Percentiles rank a stretch among this genome's conserved stretches.
Evolutionary conservation across 495 filamentous ascomycete genomes (phyloP).

Genomic region (Astrothelium subdiscretum): DNA sequence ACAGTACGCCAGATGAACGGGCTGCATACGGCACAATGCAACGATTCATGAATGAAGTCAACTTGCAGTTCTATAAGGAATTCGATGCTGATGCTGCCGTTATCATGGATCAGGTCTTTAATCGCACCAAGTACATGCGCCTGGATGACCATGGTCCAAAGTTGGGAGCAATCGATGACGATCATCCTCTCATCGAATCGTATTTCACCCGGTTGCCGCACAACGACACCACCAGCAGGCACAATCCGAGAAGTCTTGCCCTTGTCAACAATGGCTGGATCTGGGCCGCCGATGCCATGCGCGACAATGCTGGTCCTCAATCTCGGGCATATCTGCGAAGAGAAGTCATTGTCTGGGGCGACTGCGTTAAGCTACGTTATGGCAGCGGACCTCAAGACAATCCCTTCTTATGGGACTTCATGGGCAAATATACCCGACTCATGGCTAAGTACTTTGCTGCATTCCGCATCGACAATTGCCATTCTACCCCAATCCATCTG

Average conservation of each 20-base stretch:
- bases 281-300: conserved; percentile 88
- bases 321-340: conserved; percentile 84
- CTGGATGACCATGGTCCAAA: conserved; percentile 88
- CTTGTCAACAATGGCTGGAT: conserved; percentile 98
- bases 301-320: conserved; percentile 81
- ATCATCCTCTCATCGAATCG: conserved; percentile 78
- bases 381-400: conserved; percentile 70
- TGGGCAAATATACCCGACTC: conserved; percentile 81
- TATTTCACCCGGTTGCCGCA: conserved; percentile 88
- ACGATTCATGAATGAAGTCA: conserved; percentile 65
- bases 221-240: conserved; percentile 66
- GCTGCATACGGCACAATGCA: conserved; percentile 25
- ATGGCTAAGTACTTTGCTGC: conserved; percentile 93
- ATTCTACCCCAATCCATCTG: conserved; percentile 88
- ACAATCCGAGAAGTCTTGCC: conserved; percentile 64
- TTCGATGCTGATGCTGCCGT: conserved; percentile 75
- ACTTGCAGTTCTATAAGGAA: conserved; percentile 78
- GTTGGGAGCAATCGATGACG: conserved; percentile 60
- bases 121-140: conserved; percentile 84
- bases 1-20: conserved; percentile 19
- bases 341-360: conserved; percentile 96
- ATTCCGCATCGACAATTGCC: conserved; percentile 97
- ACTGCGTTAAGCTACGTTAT: conserved; percentile 96
- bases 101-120: conserved; percentile 82
- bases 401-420: conserved; percentile 90